phyloP scores from a whole-genome alignment of 371 early-diverging fungal genomes.

The Apophysomyces ossiformis region DNA sequence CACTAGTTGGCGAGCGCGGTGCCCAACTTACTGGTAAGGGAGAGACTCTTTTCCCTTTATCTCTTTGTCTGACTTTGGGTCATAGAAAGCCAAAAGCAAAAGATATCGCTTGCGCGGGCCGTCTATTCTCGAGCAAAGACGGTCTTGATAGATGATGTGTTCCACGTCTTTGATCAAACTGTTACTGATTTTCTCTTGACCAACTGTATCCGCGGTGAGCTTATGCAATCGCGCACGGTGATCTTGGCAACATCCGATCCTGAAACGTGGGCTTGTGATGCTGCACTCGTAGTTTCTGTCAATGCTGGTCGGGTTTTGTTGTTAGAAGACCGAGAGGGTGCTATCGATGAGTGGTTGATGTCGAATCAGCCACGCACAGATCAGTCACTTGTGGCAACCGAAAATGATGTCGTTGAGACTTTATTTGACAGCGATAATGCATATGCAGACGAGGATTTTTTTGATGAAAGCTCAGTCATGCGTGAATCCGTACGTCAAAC shows the following conservation, averaged over 20 bases:
- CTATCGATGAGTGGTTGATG: conserved; percentile 16
- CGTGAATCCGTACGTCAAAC: conserved; percentile 34
- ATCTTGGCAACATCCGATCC: conserved; percentile 81
- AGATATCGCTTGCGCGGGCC: conserved; percentile 78
- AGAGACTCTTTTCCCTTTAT: conserved; percentile 39
- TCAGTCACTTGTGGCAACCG: background rate
- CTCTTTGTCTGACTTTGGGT: conserved; percentile 37
- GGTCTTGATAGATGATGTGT: conserved; percentile 72
- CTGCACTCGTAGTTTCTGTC: conserved; percentile 59
- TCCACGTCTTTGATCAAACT: conserved; percentile 64
- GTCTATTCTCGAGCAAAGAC: conserved; percentile 70
- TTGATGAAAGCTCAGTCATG: conserved; percentile 42
- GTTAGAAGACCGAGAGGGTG: conserved; percentile 13
- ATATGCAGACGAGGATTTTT: conserved; percentile 37
- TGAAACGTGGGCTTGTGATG: conserved; percentile 69
- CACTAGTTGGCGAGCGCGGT: conserved; percentile 70
- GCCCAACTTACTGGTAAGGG: conserved; percentile 51
- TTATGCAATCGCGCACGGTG: conserved; percentile 76
- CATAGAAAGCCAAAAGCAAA: conserved; percentile 71
- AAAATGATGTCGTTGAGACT: conserved; percentile 33
- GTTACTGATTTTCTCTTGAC: conserved; percentile 68
- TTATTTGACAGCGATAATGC: conserved; percentile 33
- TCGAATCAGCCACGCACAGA: conserved; percentile 12
- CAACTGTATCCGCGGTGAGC: conserved; percentile 66
- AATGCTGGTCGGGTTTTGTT: conserved; percentile 13